These are phyloP conservation scores for Coemansia sp. DNA, from an alignment of 192 early-diverging fungal species.

Conservation along the genomic window DNA sequence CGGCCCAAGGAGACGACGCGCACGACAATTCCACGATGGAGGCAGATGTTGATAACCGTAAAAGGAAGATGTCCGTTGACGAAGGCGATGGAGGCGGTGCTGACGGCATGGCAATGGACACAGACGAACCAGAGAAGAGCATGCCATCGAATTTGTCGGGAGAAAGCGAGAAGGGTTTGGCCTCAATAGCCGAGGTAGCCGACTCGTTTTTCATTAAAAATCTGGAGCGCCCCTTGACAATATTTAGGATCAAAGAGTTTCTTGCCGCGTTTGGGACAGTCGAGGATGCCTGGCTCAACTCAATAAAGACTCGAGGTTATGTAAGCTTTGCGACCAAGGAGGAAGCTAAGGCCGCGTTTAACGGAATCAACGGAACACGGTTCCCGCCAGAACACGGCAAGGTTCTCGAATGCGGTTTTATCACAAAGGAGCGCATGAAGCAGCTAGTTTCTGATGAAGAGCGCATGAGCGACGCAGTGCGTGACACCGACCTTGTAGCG, in stretches of 20 bases:
- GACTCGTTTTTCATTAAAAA: conserved; percentile 46
- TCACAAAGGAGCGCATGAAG: conserved; percentile 35
- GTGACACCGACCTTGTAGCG: conserved; percentile 26
- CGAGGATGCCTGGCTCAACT: conserved; percentile 46
- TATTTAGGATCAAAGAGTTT: conserved; percentile 32
- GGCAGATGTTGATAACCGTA: not conserved
- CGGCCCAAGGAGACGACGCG: not conserved
- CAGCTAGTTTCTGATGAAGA: conserved; percentile 38
- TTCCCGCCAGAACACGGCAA: conserved; percentile 44
- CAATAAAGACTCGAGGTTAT: conserved; percentile 52
- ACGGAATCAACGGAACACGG: conserved; percentile 24
- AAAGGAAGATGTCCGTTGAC: conserved; percentile 7
- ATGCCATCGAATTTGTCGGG: not conserved
- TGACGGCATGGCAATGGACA: conserved; percentile 6
- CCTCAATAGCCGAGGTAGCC: not conserved
- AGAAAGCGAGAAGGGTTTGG: not conserved
- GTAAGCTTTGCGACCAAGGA: conserved; percentile 28
- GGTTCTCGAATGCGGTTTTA: conserved; percentile 38
- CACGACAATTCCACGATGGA: not conserved
- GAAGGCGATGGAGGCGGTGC: not conserved
- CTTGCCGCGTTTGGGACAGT: conserved; percentile 27
- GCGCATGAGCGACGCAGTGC: conserved; percentile 22
- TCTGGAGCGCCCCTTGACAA: conserved; percentile 44
- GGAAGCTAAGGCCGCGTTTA: conserved; percentile 23
- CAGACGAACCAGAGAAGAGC: conserved; percentile 2